Base-by-base conservation (phyloP, 225 moss, liverwort and hornwort species). In the Neckera pumila region DNA sequence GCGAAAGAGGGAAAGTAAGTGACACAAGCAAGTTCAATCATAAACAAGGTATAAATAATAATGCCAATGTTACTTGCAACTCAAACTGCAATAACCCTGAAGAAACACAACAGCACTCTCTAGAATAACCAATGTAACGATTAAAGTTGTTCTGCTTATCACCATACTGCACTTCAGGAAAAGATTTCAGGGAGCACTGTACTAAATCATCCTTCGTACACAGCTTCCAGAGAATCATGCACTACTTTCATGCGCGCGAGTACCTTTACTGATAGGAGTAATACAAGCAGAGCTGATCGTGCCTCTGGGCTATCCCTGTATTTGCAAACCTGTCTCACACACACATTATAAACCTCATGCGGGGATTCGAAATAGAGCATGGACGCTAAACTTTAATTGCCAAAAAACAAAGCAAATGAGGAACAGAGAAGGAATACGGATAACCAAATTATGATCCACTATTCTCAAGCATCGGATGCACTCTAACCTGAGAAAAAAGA, bases 221-320 rank as follows among this genome's bases (percentile, higher is more conserved):
- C 31, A 78, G 65, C 73, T 86, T 84, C 45, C 67, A 77, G 43
- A 67, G 64, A 85, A 71, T 54, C 34, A 77, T 79, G 54, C 71
- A 62, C 47, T 76, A 36, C 60, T 74, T 75, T 74, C 36, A 74
- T 56, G 60, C 12, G 26, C 45, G 34, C 12, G 25, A 30, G 78
- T 90, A 94, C 94, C 94, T 94, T 94, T n/a, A 94, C 90, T 80
- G 94, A 94, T 87, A 94, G 88, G 77, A 94, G 94, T 59, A 94
- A 80, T 82, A 94, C 69, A 79, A 93, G 77, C 77, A 94, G 88
- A 60, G 94, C 65, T 81, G 93, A 27, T 89, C 93, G 89, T 34
- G 90, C 88, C 79, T 94, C 94, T 62, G 88, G 67, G 47, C 23
- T 93, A 33, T 94, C 91, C 89, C 79, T 93, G 63, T 88, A 70